Percentiles rank a stretch among this genome's conserved stretches.
Conservation (phyloP, 176 grass and related monocot species). For the Oryza glumipatula region DNA sequence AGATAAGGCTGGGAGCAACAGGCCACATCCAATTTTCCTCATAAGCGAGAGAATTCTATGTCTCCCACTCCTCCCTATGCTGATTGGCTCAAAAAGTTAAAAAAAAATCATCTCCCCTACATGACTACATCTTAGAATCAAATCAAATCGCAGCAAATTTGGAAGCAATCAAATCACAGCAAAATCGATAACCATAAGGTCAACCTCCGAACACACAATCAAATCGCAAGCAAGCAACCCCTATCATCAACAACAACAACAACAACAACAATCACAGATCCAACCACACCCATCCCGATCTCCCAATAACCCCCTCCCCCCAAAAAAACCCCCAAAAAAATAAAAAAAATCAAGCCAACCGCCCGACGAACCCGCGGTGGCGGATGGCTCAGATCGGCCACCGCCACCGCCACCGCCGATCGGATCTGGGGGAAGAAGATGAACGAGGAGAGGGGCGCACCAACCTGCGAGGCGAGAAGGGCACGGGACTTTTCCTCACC, state of each 20-base stretch:
- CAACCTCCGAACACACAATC: neutral
- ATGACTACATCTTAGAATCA: neutral
- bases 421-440: neutral
- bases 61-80: neutral
- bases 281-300: neutral
- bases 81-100: neutral
- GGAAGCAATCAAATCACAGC: too few species aligned
- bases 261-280: neutral
- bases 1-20: neutral
- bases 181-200: neutral
- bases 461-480: constrained; percentile 54
- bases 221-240: neutral
- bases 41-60: neutral
- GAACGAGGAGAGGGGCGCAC: neutral
- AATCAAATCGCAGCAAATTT: neutral
- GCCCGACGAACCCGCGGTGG: neutral
- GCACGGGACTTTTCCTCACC: constrained; percentile 32
- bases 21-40: neutral
- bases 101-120: neutral
- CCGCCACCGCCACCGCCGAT: neutral
- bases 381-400: neutral
- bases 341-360: neutral
- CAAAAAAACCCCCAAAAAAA: neutral
- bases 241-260: neutral
- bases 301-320: neutral